Evolutionary conservation across 2,329 filamentous ascomycete species (phyloP).

Genomic region (Nectriaceae sp.): DNA sequence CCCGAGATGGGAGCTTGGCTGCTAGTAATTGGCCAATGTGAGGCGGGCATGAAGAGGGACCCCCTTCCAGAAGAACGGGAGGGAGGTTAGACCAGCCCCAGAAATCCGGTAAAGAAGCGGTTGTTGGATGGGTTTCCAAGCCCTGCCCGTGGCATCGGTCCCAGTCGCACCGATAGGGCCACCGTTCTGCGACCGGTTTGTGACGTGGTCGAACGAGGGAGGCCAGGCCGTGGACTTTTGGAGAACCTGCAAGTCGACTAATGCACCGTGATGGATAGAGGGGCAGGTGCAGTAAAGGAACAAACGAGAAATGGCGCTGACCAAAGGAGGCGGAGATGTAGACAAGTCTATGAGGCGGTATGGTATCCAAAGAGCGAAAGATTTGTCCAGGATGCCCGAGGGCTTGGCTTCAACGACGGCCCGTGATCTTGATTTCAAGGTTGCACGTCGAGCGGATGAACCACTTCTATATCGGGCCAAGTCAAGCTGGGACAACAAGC

Average conservation of each 20-base stretch:
- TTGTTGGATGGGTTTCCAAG: constrained; percentile 15
- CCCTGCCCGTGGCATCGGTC: constrained; percentile 20
- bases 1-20: constrained; percentile 6
- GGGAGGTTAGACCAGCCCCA: constrained; percentile 23
- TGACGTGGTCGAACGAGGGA: constrained; percentile 29
- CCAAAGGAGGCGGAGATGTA: background rate
- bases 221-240: constrained; percentile 7
- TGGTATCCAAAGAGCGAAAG: background rate
- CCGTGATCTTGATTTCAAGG: background rate
- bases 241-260: constrained; percentile 18
- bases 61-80: constrained; percentile 30
- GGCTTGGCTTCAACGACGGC: background rate
- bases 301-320: background rate
- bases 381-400: background rate
- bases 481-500: background rate
- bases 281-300: background rate
- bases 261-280: constrained; percentile 12
- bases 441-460: background rate
- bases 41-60: constrained; percentile 12
- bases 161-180: constrained; percentile 17
- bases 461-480: background rate
- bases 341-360: background rate
- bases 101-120: constrained; percentile 16
- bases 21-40: constrained; percentile 19
- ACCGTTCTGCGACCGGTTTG: constrained; percentile 21